phyloP scores from a whole-genome alignment of 495 filamentous ascomycete species.

The Xylaria longipes region DNA sequence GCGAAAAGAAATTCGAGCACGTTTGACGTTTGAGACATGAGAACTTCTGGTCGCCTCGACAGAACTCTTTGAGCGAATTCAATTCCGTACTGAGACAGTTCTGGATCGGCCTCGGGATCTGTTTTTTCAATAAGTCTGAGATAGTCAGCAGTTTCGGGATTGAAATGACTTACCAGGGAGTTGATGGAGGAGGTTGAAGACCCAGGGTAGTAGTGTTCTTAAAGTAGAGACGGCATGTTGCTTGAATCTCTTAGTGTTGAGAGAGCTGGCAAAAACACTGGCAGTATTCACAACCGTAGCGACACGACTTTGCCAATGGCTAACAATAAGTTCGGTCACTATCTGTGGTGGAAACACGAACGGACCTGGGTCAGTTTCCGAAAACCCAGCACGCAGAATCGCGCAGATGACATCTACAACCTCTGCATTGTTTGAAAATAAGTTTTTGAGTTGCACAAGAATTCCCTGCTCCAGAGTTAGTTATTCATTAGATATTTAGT shows the following conservation, averaged over 20 bases:
- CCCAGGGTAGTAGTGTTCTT: conserved; percentile 65
- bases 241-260: conserved; percentile 54
- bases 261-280: conserved; percentile 72
- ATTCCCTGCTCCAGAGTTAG: conserved; percentile 36
- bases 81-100: conserved; percentile 51
- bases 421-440: conserved; percentile 67
- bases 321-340: conserved; percentile 72
- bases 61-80: conserved; percentile 72
- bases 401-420: conserved; percentile 79
- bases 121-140: conserved; percentile 25
- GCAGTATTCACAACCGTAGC: conserved; percentile 80
- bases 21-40: conserved; percentile 57
- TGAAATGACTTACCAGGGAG: conserved; percentile 60
- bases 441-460: conserved; percentile 56
- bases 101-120: conserved; percentile 74
- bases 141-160: neutral
- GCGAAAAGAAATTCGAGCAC: conserved; percentile 73
- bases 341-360: conserved; percentile 77
- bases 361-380: conserved; percentile 75
- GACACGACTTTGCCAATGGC: conserved; percentile 52
- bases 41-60: conserved; percentile 64
- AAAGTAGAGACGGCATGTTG: conserved; percentile 53
- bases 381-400: conserved; percentile 78
- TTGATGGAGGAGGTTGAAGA: conserved; percentile 67
- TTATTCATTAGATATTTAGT: neutral